Evolutionary conservation across 441 rosid genomes (phyloP).

Genomic region (Aleurites moluccanus): DNA sequence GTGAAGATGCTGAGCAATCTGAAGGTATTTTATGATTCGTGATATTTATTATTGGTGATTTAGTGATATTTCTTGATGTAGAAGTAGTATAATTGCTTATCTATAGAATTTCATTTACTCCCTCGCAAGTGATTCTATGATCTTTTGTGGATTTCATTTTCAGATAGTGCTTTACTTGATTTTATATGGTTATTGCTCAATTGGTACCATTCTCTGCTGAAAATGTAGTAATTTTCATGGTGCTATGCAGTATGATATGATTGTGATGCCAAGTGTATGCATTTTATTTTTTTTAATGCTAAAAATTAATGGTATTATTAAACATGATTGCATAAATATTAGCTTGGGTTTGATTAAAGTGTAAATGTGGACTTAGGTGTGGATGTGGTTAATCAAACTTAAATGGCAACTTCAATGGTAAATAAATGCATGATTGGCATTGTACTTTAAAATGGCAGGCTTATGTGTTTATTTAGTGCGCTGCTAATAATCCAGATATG

Average conservation of each 20-base stretch:
- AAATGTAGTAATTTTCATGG: too few species aligned
- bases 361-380: too few species aligned
- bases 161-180: too few species aligned
- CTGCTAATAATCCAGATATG: neutral
- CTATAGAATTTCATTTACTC: neutral
- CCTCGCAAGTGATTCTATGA: neutral
- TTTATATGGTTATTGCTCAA: neutral
- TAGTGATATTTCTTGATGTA: constrained; percentile 5
- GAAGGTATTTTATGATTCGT: constrained; percentile 49
- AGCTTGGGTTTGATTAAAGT: too few species aligned
- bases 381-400: neutral
- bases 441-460: neutral
- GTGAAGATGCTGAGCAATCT: constrained; percentile 99
- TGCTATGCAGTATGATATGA: too few species aligned
- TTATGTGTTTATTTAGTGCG: neutral
- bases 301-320: too few species aligned
- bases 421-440: neutral
- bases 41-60: neutral
- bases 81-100: neutral
- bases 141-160: neutral
- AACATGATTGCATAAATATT: too few species aligned
- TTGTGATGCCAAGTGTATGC: too few species aligned
- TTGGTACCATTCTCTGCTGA: too few species aligned
- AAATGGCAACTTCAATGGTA: neutral
- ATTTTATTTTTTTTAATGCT: too few species aligned